phyloP scores from a whole-genome alignment of 306 rosid genomes.

The Canavalia ensiformis region DNA sequence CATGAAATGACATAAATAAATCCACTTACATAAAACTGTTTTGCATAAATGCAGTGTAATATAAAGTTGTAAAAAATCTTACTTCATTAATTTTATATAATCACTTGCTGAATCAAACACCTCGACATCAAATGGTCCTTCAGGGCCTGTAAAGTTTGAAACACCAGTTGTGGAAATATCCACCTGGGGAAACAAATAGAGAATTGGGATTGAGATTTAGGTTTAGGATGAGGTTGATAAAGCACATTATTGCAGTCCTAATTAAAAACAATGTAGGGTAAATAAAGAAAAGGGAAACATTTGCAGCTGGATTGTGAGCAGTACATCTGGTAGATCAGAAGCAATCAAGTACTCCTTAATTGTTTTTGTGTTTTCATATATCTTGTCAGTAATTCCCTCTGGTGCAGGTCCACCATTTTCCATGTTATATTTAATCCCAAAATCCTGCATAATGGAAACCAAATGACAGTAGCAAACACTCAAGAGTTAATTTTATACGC shows the following conservation, averaged over 20 bases:
- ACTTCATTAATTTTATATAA: constrained; percentile 92
- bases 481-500: constrained; percentile 19
- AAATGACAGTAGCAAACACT: constrained; percentile 29
- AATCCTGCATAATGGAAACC: constrained; percentile 78
- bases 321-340: constrained; percentile 86
- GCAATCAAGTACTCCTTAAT: constrained; percentile 87
- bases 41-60: constrained; percentile 31
- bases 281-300: constrained; percentile 26
- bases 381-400: constrained; percentile 88
- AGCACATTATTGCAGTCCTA: neutral
- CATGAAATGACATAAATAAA: constrained; percentile 18
- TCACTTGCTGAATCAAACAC: constrained; percentile 97
- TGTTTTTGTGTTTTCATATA: constrained; percentile 83
- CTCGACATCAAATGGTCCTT: constrained; percentile 95
- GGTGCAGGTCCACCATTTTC: constrained; percentile 99
- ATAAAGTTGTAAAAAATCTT: constrained; percentile 50
- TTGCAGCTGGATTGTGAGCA: constrained; percentile 38
- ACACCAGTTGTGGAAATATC: constrained; percentile 72
- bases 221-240: neutral
- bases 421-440: constrained; percentile 98
- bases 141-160: constrained; percentile 83
- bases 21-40: constrained; percentile 25
- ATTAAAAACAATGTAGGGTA: neutral
- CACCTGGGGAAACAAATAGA: constrained; percentile 65
- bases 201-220: constrained; percentile 43